Conservation (phyloP, 768 basidiomycete species). For the Gautieria morchelliformis region DNA sequence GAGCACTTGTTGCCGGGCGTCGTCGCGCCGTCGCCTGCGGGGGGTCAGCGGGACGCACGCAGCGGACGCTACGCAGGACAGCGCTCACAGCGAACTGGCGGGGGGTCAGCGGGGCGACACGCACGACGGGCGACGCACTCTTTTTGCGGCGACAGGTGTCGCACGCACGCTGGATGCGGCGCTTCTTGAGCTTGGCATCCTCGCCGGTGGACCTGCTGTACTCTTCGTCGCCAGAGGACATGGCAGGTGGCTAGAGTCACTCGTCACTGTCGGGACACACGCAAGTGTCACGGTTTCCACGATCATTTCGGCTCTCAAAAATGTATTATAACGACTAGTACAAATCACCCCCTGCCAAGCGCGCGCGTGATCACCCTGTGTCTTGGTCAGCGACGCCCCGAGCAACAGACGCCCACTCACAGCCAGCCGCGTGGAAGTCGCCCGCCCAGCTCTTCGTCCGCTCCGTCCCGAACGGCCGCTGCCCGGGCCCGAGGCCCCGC, state of each 20-base stretch:
- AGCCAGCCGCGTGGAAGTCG: conserved; percentile 57
- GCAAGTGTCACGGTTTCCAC: too few relatives aligned
- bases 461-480: conserved; percentile 34
- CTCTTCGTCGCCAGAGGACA: conserved; percentile 13
- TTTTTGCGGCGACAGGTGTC: conserved; percentile 81
- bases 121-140: conserved; percentile 38
- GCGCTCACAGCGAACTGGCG: too few relatives aligned
- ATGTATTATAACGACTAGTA: too few relatives aligned
- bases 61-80: too few relatives aligned
- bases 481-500: neutral
- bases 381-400: neutral
- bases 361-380: too few relatives aligned
- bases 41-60: too few relatives aligned
- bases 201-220: conserved; percentile 8
- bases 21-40: conserved; percentile 20
- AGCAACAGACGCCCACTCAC: conserved; percentile 16
- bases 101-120: conserved; percentile 9
- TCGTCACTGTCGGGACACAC: too few relatives aligned
- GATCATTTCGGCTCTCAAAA: too few relatives aligned
- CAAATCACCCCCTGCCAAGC: too few relatives aligned
- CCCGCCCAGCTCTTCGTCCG: conserved; percentile 62
- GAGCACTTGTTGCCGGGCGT: conserved; percentile 29
- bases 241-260: neutral
- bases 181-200: conserved; percentile 42
- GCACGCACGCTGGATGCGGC: conserved; percentile 69